A percentile compares a stretch with the other conserved stretches of the same genome.
Evolutionary conservation across 495 filamentous ascomycete genomes (phyloP).

Genomic region (Astrothelium macrocarpum): DNA sequence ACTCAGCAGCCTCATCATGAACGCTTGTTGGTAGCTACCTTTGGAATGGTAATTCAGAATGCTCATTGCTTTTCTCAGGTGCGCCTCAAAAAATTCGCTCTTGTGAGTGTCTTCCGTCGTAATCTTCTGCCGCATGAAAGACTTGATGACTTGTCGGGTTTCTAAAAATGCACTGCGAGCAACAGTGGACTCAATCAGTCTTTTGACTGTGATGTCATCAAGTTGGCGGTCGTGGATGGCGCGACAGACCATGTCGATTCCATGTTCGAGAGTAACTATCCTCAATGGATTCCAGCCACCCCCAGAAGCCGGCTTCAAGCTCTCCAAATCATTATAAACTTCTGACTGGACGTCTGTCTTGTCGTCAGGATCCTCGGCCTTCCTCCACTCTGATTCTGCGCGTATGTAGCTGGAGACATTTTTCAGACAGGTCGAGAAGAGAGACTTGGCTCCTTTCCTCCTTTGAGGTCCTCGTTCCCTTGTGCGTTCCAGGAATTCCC

Average conservation of each 20-base stretch:
- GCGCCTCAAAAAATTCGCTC: neutral
- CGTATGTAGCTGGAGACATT: neutral
- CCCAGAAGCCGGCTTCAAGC: neutral
- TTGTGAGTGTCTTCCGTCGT: neutral
- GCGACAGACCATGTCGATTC: neutral
- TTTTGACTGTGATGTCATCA: neutral
- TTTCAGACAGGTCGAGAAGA: neutral
- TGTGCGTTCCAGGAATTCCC: neutral
- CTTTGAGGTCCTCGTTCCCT: neutral
- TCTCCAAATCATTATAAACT: conserved; percentile 1
- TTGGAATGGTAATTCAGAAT: neutral
- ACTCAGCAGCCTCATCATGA: neutral
- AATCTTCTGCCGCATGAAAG: neutral
- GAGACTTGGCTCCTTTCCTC: neutral
- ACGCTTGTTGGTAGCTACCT: neutral
- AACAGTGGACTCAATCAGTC: neutral
- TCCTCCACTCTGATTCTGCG: neutral
- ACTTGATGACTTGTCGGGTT: neutral
- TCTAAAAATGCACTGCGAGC: neutral
- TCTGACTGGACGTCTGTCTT: neutral
- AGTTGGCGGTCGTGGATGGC: neutral
- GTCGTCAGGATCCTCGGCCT: neutral
- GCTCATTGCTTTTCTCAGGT: neutral
- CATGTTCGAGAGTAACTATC: neutral
- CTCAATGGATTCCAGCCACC: neutral